A percentile compares a stretch with the other conserved stretches of the same genome.
These are phyloP conservation scores for Narthecium ossifragum DNA, from an alignment of 106 monocot species.

Conservation along the genomic window DNA sequence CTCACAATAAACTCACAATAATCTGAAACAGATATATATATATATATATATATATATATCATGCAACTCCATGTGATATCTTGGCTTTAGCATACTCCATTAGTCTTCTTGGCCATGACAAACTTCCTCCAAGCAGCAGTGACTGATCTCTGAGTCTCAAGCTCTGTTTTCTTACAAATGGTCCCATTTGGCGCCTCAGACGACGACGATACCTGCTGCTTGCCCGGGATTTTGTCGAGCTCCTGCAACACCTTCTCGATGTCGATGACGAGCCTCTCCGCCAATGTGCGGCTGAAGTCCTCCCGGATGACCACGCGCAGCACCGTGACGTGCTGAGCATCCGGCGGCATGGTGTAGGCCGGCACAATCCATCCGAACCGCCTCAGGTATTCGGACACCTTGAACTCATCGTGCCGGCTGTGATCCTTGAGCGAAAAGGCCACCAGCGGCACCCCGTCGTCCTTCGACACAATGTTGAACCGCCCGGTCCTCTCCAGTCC, in stretches of 20 bases:
- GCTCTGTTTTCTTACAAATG: slow-evolving; percentile 9
- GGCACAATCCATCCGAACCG: slow-evolving; percentile 96
- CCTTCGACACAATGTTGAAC: slow-evolving; percentile 80
- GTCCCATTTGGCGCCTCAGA: background rate
- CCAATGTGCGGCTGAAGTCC: slow-evolving; percentile 85
- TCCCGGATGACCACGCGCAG: slow-evolving; percentile 83
- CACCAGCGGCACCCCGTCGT: slow-evolving; percentile 83
- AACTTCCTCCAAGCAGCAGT: slow-evolving; percentile 40
- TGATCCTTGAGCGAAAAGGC: slow-evolving; percentile 84
- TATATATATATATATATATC: background rate
- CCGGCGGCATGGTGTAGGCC: slow-evolving; percentile 92
- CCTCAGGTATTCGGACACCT: slow-evolving; percentile 71
- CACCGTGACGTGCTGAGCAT: slow-evolving; percentile 74
- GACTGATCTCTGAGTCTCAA: slow-evolving; percentile 42
- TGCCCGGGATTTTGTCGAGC: slow-evolving; percentile 49
- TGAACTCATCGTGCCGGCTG: slow-evolving; percentile 63
- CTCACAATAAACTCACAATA: too few species aligned
- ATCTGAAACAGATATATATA: too few species aligned
- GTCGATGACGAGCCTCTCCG: slow-evolving; percentile 75
- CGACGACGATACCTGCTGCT: slow-evolving; percentile 8
- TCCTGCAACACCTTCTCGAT: slow-evolving; percentile 69
- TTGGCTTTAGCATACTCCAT: slow-evolving; percentile 52
- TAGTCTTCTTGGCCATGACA: slow-evolving; percentile 57
- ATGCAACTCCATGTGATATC: background rate
- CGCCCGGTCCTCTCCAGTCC: slow-evolving; percentile 58